Percentiles rank a stretch among this genome's conserved stretches.
Conservation (phyloP, 2,329 filamentous ascomycete genomes). For the Botryosphaeria agaves region DNA sequence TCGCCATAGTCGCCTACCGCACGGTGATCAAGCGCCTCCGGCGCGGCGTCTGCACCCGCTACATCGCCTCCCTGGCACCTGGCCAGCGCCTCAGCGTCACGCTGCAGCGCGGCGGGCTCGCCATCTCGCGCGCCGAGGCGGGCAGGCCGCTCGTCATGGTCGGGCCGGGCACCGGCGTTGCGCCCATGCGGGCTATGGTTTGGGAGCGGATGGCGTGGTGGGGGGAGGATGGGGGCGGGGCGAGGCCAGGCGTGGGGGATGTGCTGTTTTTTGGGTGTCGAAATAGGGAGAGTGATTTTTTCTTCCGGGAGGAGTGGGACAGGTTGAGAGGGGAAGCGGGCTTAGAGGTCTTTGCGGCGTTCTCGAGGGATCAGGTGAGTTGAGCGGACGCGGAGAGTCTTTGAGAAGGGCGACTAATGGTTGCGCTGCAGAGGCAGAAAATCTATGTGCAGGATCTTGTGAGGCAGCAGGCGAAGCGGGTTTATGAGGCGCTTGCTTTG, state of each 20-base stretch:
- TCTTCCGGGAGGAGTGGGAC: conserved; percentile 64
- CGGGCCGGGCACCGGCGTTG: conserved; percentile 73
- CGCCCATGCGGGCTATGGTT: conserved; percentile 67
- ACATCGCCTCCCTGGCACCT: conserved; percentile 48
- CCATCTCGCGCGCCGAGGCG: conserved; percentile 28
- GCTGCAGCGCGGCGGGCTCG: conserved; percentile 35
- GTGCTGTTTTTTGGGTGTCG: conserved; percentile 75
- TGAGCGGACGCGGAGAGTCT: not conserved
- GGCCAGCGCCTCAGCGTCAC: conserved; percentile 43
- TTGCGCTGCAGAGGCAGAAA: conserved; percentile 27
- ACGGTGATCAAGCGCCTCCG: conserved; percentile 73
- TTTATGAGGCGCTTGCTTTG: conserved; percentile 35
- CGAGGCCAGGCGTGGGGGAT: conserved; percentile 9
- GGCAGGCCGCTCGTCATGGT: conserved; percentile 53
- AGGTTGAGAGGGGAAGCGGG: conserved; percentile 21
- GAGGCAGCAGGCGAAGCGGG: conserved; percentile 27
- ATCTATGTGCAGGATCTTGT: conserved; percentile 52
- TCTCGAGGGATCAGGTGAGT: conserved; percentile 47
- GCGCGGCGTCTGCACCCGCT: conserved; percentile 79
- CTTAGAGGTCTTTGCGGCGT: conserved; percentile 44
- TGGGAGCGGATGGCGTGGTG: conserved; percentile 43
- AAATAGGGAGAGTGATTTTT: conserved; percentile 58
- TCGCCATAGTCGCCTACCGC: conserved; percentile 81
- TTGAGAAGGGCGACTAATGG: conserved; percentile 1
- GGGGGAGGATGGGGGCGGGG: conserved; percentile 5